phyloP scores from a whole-genome alignment of 805 yeast genomes.

The Kuraishia hungarica region DNA sequence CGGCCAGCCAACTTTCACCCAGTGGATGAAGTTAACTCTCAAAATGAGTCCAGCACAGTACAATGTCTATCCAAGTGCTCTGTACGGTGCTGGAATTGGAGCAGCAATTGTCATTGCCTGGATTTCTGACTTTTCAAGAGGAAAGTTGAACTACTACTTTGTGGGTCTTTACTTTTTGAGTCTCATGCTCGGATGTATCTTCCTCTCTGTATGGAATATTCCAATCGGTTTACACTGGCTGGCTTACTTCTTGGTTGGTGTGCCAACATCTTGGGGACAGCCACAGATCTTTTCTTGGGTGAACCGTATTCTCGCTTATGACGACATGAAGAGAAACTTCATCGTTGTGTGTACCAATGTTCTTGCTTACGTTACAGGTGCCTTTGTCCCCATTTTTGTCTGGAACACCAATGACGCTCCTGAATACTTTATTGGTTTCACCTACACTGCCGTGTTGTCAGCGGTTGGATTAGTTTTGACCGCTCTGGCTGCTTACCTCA shows the following conservation, averaged over 20 bases:
- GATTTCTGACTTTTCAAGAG: constrained; percentile 23
- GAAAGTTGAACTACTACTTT: constrained; percentile 28
- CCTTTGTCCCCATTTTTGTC: constrained; percentile 32
- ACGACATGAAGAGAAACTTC: constrained; percentile 30
- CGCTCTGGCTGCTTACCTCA: constrained; percentile 12
- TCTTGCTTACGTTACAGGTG: constrained; percentile 30
- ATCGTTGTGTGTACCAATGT: constrained; percentile 32
- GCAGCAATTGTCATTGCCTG: constrained; percentile 26
- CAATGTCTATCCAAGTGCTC: constrained; percentile 31
- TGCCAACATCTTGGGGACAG: constrained; percentile 44
- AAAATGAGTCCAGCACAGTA: constrained; percentile 24
- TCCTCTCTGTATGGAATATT: constrained; percentile 39
- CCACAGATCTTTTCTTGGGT: constrained; percentile 52
- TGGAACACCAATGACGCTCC: constrained; percentile 31
- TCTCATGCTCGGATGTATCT: constrained; percentile 31
- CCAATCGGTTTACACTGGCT: constrained; percentile 42
- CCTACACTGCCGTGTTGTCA: constrained; percentile 25
- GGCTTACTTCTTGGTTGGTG: constrained; percentile 36
- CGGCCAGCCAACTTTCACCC: constrained; percentile 31
- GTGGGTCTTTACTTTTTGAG: constrained; percentile 28
- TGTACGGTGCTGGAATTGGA: constrained; percentile 30
- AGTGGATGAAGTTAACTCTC: constrained; percentile 32
- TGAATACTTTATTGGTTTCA: constrained; percentile 27
- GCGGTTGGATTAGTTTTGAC: constrained; percentile 25
- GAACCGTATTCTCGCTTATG: constrained; percentile 33